Evolutionary conservation across 768 basidiomycete species (phyloP), one percentile per base, ranked within the genome.

Genomic region (Lactarius deliciosus): DNA sequence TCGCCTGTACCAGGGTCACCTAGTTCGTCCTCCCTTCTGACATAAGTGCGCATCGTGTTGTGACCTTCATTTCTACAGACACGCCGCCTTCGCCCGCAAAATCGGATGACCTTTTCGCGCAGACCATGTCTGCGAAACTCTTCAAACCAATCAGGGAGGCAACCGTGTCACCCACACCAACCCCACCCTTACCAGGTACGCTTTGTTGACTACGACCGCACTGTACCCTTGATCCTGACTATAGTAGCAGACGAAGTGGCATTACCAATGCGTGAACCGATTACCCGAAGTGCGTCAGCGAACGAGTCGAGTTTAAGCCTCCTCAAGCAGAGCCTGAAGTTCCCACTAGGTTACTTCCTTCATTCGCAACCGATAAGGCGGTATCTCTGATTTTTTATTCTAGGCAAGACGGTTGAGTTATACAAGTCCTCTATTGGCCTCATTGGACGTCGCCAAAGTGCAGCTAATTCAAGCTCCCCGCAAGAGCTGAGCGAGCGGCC

Each of bases 301-400:
- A 71, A 70, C 57, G 82, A 81, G 66, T 80, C 80, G 9, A 80
- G 79, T 13, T 73, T 85, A 38, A 77, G 72, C 59, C 79, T 81
- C 36, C 78, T 92, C 69, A 90, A 83, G 75, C 90, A 91, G 70
- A 86, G 85, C 65, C 81, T 93, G 70, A 89, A 84, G 74, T 80
- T 83, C 66, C 93, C 91, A 0, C 86, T 93, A 67, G 90, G 91
- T 90, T 25, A 70, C 41, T 81, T 76, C 8, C 18, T 18, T n/a
- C 25, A 25, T n/a, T 7, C 22, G 10, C 18, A 25, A 20, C 3
- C 5, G 15, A 25, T 22, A 9, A 8, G 2, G 18, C 8, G 13
- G 18, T 54, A n/a, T 30, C n/a, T 28, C 34, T 63, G 30, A 60
- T 1, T 36, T 43, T 41, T 34, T 32, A 18, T 43, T 13, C 47